Evolutionary conservation across 2,329 filamentous ascomycete genomes (phyloP).

Genomic region (Venturia oleaginea): DNA sequence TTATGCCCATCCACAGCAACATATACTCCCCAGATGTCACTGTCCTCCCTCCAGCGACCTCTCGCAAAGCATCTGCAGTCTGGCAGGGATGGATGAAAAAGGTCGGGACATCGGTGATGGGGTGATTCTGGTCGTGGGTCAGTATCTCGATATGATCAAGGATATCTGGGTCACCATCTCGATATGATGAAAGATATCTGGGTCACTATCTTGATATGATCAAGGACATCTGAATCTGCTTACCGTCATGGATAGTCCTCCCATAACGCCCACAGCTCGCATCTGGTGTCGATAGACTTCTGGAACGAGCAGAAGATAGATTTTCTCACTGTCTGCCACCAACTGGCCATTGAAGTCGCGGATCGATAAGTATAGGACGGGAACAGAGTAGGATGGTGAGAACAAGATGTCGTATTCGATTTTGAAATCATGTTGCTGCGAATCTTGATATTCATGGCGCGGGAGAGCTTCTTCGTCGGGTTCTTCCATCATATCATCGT

Average conservation of each 20-base stretch:
- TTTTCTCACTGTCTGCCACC: constrained; percentile 54
- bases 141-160: not conserved
- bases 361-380: constrained; percentile 67
- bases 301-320: constrained; percentile 64
- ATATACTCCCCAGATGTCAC: constrained; percentile 8
- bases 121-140: constrained; percentile 6
- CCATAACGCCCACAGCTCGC: constrained; percentile 53
- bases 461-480: not conserved
- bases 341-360: constrained; percentile 48
- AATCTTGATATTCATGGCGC: not conserved
- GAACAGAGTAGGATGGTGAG: constrained; percentile 65
- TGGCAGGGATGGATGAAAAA: constrained; percentile 15
- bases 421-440: not conserved
- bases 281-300: constrained; percentile 53
- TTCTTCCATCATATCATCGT: not conserved
- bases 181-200: not conserved
- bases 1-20: constrained; percentile 12
- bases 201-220: not conserved
- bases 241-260: constrained; percentile 69
- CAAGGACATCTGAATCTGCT: constrained; percentile 30
- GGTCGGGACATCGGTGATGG: constrained; percentile 1
- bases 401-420: constrained; percentile 67
- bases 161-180: not conserved
- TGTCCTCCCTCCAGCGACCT: not conserved
- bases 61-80: constrained; percentile 10